phyloP scores from a whole-genome alignment of 345 rosid genomes.

The Bruguiera sexangula region DNA sequence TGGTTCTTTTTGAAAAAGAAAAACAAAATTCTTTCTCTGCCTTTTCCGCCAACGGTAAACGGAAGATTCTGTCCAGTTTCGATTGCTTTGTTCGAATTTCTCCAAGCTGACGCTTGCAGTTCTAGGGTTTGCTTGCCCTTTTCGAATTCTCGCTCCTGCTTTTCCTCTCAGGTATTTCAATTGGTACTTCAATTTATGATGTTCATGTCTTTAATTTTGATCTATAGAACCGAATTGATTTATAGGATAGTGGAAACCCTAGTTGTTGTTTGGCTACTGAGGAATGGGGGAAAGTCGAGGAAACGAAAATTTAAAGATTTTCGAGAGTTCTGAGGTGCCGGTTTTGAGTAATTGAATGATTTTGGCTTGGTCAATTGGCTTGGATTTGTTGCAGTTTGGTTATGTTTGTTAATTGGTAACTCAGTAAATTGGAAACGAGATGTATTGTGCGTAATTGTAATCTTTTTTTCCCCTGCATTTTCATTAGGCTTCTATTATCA shows the following conservation, averaged over 20 bases:
- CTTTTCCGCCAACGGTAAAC: constrained; percentile 39
- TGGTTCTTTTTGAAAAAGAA: not conserved
- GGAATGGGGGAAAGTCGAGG: constrained; percentile 12
- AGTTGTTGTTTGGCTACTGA: constrained; percentile 25
- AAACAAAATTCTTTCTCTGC: constrained; percentile 23
- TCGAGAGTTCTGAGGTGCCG: constrained; percentile 6
- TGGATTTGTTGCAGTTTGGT: constrained; percentile 4
- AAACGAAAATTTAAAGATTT: not conserved
- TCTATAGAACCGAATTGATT: constrained; percentile 13
- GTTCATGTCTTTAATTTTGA: constrained; percentile 8
- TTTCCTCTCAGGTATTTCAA: constrained; percentile 29
- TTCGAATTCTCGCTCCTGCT: constrained; percentile 5
- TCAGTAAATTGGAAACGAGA: not conserved
- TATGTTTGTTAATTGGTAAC: constrained; percentile 9
- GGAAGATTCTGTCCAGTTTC: constrained; percentile 48
- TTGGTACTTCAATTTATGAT: constrained; percentile 2
- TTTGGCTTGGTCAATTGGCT: constrained; percentile 14
- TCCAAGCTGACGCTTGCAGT: not conserved
- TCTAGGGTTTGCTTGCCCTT: constrained; percentile 12
- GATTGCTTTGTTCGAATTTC: constrained; percentile 15
- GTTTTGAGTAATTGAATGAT: constrained; percentile 10
- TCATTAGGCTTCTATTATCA: not conserved
- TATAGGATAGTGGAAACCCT: constrained; percentile 37
- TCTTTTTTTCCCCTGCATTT: constrained; percentile 16
- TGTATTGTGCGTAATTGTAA: not conserved